Percentiles rank a stretch among this genome's conserved stretches.
These are phyloP conservation scores for Stylonectria norvegica DNA, from an alignment of 2,329 filamentous ascomycete genomes.

Conservation along the genomic window DNA sequence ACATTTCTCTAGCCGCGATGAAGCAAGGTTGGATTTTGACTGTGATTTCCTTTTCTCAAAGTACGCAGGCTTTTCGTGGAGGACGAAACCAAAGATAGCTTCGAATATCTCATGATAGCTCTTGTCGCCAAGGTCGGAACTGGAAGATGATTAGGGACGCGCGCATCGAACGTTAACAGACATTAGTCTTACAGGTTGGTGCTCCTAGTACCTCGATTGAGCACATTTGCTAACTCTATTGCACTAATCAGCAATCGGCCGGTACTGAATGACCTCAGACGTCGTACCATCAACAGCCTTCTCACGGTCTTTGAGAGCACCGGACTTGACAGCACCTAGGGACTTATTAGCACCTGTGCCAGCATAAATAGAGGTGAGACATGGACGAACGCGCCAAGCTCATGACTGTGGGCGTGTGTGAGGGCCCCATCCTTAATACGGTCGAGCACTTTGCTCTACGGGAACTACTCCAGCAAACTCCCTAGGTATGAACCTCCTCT, in stretches of 20 bases:
- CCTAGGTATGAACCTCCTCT: no score
- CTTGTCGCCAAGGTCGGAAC: conserved; percentile 61
- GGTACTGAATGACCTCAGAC: background rate
- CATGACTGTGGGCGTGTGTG: conserved; percentile 33
- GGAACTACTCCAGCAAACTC: background rate
- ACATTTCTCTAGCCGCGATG: conserved; percentile 61
- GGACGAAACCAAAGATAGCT: conserved; percentile 66
- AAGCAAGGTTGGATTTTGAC: conserved; percentile 44
- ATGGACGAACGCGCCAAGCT: conserved; percentile 33
- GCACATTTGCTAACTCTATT: conserved; percentile 36
- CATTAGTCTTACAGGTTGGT: conserved; percentile 33
- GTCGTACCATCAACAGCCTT: conserved; percentile 41
- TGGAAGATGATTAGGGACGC: conserved; percentile 12
- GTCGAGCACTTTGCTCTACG: conserved; percentile 1
- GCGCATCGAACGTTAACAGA: background rate
- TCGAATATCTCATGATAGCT: conserved; percentile 81
- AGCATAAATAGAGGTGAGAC: background rate
- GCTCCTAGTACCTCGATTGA: conserved; percentile 37
- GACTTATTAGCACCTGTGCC: conserved; percentile 9
- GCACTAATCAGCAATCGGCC: conserved; percentile 7
- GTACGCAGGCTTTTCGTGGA: conserved; percentile 64
- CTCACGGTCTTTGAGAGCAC: conserved; percentile 36
- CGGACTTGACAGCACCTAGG: conserved; percentile 34
- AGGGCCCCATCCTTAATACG: conserved; percentile 30
- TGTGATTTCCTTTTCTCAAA: conserved; percentile 51